A percentile compares a stretch with the other conserved stretches of the same genome.
Conservation (phyloP, 306 rosid genomes). For the Casuarina glauca region DNA sequence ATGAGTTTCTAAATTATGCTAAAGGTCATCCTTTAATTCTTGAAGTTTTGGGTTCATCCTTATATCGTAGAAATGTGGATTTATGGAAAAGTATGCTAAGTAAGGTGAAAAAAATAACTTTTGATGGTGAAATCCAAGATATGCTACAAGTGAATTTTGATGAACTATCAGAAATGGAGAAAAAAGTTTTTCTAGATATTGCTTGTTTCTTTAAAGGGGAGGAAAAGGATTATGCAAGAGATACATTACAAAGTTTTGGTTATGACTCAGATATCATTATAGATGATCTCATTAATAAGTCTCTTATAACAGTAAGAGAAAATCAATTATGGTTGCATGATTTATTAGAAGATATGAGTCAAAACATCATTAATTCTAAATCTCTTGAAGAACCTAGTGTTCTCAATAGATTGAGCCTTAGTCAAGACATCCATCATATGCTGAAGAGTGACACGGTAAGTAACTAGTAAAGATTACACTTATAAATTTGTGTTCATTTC, state of each 20-base stretch:
- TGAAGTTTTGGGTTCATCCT: background rate
- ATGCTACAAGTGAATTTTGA: slow-evolving; percentile 2
- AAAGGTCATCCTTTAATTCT: no score
- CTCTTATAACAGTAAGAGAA: background rate
- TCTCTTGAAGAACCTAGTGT: background rate
- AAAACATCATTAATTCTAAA: background rate
- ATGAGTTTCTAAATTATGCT: background rate
- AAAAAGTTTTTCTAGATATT: background rate
- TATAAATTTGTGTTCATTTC: background rate
- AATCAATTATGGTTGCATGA: background rate
- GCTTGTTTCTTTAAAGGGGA: background rate
- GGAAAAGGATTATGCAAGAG: background rate
- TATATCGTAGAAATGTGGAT: background rate
- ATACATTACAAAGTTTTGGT: background rate
- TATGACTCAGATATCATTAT: no score
- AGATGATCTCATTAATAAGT: background rate
- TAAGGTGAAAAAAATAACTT: background rate
- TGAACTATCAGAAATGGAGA: background rate
- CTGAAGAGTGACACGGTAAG: background rate
- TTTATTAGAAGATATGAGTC: background rate
- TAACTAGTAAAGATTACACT: no score
- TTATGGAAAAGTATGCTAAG: background rate
- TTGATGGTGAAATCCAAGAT: background rate
- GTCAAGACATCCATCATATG: background rate
- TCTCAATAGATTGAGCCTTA: background rate